Conservation (phyloP, 139 green algal genomes). For the Volvox reticuliferus region DNA sequence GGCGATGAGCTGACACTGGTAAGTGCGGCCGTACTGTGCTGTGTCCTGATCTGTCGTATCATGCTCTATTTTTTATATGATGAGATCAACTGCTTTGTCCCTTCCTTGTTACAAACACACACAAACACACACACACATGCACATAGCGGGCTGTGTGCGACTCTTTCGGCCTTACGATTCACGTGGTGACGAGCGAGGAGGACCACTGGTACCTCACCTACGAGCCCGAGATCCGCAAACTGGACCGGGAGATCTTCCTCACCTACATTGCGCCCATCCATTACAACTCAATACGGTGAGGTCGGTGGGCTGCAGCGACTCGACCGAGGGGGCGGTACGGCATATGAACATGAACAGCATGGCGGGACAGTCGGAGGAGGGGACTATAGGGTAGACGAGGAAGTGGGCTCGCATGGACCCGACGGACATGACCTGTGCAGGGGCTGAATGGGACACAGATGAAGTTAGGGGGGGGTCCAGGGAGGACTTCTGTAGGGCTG, state of each 20-base stretch:
- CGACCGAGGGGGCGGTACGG: too few species aligned
- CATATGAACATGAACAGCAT: too few species aligned
- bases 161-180: conserved; percentile 66
- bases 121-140: neutral
- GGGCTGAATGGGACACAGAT: too few species aligned
- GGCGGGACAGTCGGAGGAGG: too few species aligned
- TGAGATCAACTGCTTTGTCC: too few species aligned
- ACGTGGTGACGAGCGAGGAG: conserved; percentile 72
- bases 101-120: too few species aligned
- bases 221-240: conserved; percentile 52
- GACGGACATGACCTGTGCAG: too few species aligned
- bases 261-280: conserved; percentile 80
- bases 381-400: too few species aligned
- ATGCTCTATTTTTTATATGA: too few species aligned
- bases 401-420: too few species aligned
- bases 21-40: conserved; percentile 60
- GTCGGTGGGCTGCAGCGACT: neutral
- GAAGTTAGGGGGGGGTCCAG: too few species aligned
- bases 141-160: conserved; percentile 72
- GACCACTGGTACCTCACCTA: conserved; percentile 75
- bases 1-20: conserved; percentile 87
- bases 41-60: conserved; percentile 61
- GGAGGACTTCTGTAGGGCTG: too few species aligned
- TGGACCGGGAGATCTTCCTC: conserved; percentile 75
- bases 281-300: conserved; percentile 77